A percentile compares a stretch with the other conserved stretches of the same genome.
These are phyloP conservation scores for Echites panduratus DNA, from an alignment of 257 asterid species.

Conservation along the genomic window DNA sequence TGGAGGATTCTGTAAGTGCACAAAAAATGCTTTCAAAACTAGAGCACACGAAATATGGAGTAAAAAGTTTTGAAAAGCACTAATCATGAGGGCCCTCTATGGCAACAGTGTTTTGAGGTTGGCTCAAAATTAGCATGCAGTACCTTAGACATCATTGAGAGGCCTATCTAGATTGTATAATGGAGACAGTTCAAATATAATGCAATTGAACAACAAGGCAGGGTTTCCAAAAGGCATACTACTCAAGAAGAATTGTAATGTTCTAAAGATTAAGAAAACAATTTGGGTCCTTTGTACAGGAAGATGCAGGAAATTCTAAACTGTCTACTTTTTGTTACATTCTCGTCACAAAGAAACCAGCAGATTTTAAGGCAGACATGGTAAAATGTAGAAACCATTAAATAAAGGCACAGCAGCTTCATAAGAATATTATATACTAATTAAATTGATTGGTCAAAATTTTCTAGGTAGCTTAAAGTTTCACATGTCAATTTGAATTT, in stretches of 20 bases:
- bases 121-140: background rate
- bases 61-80: background rate
- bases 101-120: background rate
- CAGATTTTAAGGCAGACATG: background rate
- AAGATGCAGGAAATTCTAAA: background rate
- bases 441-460: background rate
- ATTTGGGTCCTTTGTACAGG: background rate
- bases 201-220: background rate
- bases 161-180: background rate
- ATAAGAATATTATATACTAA: background rate
- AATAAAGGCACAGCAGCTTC: background rate
- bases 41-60: constrained; percentile 4
- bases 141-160: background rate
- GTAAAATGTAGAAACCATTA: background rate
- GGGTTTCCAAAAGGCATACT: background rate
- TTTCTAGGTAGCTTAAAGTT: background rate
- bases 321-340: background rate
- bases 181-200: background rate
- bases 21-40: constrained; percentile 11
- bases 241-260: background rate
- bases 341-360: background rate
- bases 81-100: background rate
- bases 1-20: constrained; percentile 81
- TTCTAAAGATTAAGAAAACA: background rate
- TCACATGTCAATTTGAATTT: background rate